Evolutionary conservation across 495 filamentous ascomycete species (phyloP).

Genomic region (Penicillium coprophilum): DNA sequence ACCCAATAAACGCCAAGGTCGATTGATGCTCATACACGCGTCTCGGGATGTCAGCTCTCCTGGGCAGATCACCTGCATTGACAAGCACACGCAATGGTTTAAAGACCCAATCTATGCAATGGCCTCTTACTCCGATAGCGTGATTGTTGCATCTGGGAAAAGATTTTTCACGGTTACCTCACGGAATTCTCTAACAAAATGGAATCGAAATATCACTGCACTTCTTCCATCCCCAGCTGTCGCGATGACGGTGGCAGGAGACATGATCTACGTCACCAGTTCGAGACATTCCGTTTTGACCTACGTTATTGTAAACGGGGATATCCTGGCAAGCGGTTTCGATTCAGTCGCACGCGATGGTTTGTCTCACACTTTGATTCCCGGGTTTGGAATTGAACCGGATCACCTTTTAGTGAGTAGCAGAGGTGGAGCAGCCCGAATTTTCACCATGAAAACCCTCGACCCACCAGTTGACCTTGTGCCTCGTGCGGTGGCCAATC

Average conservation of each 20-base stretch:
- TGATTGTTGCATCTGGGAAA: constrained; percentile 43
- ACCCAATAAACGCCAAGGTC: constrained; percentile 26
- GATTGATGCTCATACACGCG: constrained; percentile 40
- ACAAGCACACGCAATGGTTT: constrained; percentile 41
- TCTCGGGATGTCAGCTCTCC: constrained; percentile 28
- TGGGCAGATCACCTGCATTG: constrained; percentile 32
- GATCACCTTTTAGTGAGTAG: constrained; percentile 13
- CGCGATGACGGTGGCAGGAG: constrained; percentile 40
- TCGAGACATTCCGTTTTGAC: constrained; percentile 42
- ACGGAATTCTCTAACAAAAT: constrained; percentile 33
- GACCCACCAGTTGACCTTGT: constrained; percentile 21
- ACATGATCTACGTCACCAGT: constrained; percentile 46
- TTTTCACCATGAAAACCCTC: constrained; percentile 19
- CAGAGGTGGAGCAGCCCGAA: constrained; percentile 38
- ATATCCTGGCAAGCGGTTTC: constrained; percentile 35
- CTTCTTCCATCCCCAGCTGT: constrained; percentile 43
- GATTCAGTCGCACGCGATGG: constrained; percentile 32
- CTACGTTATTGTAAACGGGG: constrained; percentile 34
- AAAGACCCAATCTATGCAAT: constrained; percentile 44
- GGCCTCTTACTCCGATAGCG: constrained; percentile 39
- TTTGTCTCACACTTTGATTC: constrained; percentile 31
- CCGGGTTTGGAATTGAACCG: not conserved
- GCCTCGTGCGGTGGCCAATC: constrained; percentile 31
- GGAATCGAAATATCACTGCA: constrained; percentile 31
- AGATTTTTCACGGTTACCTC: constrained; percentile 39